Evolutionary conservation across 2,329 filamentous ascomycete genomes (phyloP).

Genomic region (Exophiala xenobiotica): DNA sequence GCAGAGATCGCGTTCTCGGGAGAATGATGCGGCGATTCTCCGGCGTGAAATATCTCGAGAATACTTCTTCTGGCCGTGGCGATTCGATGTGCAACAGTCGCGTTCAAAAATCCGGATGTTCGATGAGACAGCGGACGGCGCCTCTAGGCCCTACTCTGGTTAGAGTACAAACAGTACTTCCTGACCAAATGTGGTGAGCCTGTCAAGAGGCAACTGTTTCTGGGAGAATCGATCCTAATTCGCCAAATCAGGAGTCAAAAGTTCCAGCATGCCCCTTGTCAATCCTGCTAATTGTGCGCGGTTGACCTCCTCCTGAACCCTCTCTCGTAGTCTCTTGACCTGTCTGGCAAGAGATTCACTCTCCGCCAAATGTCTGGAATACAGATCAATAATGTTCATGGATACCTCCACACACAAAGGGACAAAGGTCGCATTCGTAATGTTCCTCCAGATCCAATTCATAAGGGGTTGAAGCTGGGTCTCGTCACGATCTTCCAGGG

Average conservation of each 20-base stretch:
- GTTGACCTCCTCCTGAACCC: constrained; percentile 76
- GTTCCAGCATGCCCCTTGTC: constrained; percentile 85
- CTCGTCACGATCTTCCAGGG: constrained; percentile 79
- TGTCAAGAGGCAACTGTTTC: too few relatives aligned
- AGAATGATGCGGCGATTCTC: too few relatives aligned
- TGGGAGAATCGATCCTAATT: background rate
- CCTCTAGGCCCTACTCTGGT: too few relatives aligned
- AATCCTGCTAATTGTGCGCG: constrained; percentile 78
- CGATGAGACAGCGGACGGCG: too few relatives aligned
- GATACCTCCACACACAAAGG: constrained; percentile 79
- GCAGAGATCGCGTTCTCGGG: too few relatives aligned
- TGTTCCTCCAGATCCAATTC: constrained; percentile 76
- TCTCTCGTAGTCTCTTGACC: constrained; percentile 66
- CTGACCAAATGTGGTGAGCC: too few relatives aligned
- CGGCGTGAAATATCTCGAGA: too few relatives aligned
- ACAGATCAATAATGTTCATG: constrained; percentile 80
- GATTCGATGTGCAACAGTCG: too few relatives aligned
- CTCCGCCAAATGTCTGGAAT: constrained; percentile 73
- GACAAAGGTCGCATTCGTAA: constrained; percentile 74
- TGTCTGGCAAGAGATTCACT: constrained; percentile 70
- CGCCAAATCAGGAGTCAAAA: constrained; percentile 35
- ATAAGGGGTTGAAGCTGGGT: constrained; percentile 77
- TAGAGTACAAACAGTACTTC: too few relatives aligned
- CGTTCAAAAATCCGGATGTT: too few relatives aligned
- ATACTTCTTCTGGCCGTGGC: too few relatives aligned